Evolutionary conservation across 257 asterid genomes (phyloP).

Genomic region (Jasminum sambac): DNA sequence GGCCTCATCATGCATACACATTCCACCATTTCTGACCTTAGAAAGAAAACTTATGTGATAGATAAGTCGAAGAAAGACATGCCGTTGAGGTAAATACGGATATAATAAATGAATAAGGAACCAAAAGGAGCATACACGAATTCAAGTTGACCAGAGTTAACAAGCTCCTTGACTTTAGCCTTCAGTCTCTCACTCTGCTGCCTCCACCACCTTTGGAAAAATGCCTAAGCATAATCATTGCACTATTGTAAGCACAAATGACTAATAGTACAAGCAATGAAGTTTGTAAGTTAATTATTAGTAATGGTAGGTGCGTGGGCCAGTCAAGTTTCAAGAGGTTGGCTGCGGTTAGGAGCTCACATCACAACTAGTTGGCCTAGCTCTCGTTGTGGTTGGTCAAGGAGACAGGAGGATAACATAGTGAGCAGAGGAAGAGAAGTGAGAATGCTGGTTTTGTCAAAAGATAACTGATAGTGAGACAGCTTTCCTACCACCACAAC

Average conservation of each 20-base stretch:
- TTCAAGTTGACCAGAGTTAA: slow-evolving; percentile 74
- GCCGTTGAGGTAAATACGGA: background rate
- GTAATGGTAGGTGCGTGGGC: too few species aligned
- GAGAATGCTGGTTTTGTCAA: too few species aligned
- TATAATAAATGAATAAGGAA: background rate
- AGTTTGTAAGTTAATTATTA: background rate
- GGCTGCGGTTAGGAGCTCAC: too few species aligned
- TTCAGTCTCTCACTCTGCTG: slow-evolving; percentile 62
- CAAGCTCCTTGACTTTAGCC: slow-evolving; percentile 63
- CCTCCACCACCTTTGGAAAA: slow-evolving; percentile 83
- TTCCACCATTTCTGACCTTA: slow-evolving; percentile 68
- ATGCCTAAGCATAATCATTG: slow-evolving; percentile 44
- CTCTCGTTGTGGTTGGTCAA: too few species aligned
- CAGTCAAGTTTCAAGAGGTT: too few species aligned
- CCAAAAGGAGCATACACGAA: slow-evolving; percentile 45
- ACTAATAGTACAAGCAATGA: background rate
- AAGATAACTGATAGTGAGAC: too few species aligned
- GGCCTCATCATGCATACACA: slow-evolving; percentile 94
- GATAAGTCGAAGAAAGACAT: background rate
- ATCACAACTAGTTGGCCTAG: too few species aligned
- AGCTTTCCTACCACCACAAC: too few species aligned
- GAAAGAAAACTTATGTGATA: slow-evolving; percentile 5
- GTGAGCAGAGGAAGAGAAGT: too few species aligned
- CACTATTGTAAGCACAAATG: background rate
- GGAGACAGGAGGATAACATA: too few species aligned